These are phyloP conservation scores for Exophiala calicioides DNA, from an alignment of 2,329 filamentous ascomycete genomes.

Conservation along the genomic window DNA sequence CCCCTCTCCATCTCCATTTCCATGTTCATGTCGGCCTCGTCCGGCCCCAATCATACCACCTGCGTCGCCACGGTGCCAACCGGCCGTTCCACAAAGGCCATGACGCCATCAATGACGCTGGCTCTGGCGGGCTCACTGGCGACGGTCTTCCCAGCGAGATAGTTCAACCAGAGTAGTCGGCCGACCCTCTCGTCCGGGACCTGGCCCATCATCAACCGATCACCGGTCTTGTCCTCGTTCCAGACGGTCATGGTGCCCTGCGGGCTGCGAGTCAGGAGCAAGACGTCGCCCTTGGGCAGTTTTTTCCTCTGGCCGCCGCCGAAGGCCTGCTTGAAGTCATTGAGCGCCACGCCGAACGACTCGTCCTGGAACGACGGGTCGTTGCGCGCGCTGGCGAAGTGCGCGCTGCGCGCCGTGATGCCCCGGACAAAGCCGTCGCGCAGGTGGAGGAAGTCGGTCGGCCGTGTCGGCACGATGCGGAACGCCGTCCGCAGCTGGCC, in stretches of 20 bases:
- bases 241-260: conserved; percentile 67
- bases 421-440: conserved; percentile 88
- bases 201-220: conserved; percentile 63
- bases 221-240: conserved; percentile 56
- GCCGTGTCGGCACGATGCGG: conserved; percentile 83
- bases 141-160: conserved; percentile 81
- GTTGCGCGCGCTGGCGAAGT: conserved; percentile 51
- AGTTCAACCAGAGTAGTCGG: conserved; percentile 83
- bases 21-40: too few relatives aligned
- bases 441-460: conserved; percentile 91
- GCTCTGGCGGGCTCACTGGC: conserved; percentile 78
- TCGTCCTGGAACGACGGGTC: conserved; percentile 60
- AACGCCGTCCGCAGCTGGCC: conserved; percentile 73
- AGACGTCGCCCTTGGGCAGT: conserved; percentile 75
- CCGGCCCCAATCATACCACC: conserved; percentile 51
- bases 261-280: conserved; percentile 70
- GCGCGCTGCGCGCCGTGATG: conserved; percentile 71
- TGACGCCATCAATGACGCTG: conserved; percentile 82
- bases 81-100: conserved; percentile 84
- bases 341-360: conserved; percentile 71
- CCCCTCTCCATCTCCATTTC: too few relatives aligned
- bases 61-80: conserved; percentile 83
- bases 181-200: conserved; percentile 79
- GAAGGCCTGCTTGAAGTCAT: conserved; percentile 79
- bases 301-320: conserved; percentile 66